These are phyloP conservation scores for Fomitopsis pulvina DNA, from an alignment of 768 basidiomycete species.

Conservation along the genomic window DNA sequence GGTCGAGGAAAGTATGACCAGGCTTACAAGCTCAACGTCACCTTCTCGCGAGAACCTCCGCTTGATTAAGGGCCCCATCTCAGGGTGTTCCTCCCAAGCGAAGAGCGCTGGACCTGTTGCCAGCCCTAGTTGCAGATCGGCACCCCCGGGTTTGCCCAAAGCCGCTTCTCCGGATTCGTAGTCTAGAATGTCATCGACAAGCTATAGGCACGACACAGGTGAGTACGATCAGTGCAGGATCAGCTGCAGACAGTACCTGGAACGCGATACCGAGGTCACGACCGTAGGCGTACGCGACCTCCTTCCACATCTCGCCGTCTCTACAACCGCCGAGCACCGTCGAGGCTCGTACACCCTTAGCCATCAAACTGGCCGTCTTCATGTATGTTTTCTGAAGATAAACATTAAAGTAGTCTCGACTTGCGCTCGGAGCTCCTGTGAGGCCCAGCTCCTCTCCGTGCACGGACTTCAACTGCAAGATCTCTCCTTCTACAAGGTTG, in stretches of 20 bases:
- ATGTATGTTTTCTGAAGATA: constrained; percentile 93
- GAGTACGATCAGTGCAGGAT: neutral
- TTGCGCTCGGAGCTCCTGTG: constrained; percentile 23
- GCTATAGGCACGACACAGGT: constrained; percentile 36
- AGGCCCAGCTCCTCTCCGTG: constrained; percentile 33
- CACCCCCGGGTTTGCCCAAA: constrained; percentile 85
- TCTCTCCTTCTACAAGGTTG: constrained; percentile 95
- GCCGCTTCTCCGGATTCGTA: constrained; percentile 69
- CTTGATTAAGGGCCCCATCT: constrained; percentile 68
- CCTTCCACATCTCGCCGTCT: constrained; percentile 79
- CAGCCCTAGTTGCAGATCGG: constrained; percentile 52
- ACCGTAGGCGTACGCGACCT: constrained; percentile 87
- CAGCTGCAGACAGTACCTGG: constrained; percentile 47
- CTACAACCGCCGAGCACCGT: constrained; percentile 81
- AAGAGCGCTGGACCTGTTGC: constrained; percentile 85
- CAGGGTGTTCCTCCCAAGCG: constrained; percentile 79
- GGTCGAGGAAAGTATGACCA: neutral
- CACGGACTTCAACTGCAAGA: constrained; percentile 65
- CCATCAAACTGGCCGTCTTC: constrained; percentile 88
- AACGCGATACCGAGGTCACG: constrained; percentile 92
- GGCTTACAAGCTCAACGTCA: constrained; percentile 71
- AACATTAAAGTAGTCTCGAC: constrained; percentile 54
- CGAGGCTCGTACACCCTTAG: constrained; percentile 77
- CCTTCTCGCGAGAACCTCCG: constrained; percentile 73
- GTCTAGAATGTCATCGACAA: constrained; percentile 94